Evolutionary conservation across 495 filamentous ascomycete genomes (phyloP).

Genomic region (Hyaloscypha hepaticicola): DNA sequence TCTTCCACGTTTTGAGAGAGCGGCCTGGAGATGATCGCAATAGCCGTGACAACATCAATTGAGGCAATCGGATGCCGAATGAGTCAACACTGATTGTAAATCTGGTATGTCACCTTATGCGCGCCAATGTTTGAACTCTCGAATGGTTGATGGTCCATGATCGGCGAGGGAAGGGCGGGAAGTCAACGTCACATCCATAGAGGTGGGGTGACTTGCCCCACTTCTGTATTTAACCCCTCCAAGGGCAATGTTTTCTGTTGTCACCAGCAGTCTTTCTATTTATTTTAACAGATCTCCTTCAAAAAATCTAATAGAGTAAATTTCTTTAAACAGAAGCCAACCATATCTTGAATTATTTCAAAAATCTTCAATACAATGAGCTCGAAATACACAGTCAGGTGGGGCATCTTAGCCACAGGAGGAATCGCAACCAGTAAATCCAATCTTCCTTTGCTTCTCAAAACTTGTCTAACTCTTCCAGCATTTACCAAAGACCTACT

Average conservation of each 20-base stretch:
- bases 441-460: neutral
- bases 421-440: conserved; percentile 70
- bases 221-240: no score
- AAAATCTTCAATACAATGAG: conserved; percentile 17
- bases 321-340: neutral
- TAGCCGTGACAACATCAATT: neutral
- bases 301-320: neutral
- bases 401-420: conserved; percentile 85
- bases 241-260: neutral
- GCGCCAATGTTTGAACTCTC: conserved; percentile 1
- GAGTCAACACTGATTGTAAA: neutral
- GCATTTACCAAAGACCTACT: conserved; percentile 84
- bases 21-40: neutral
- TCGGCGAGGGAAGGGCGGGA: neutral
- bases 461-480: conserved; percentile 30
- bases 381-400: conserved; percentile 55
- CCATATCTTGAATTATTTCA: neutral
- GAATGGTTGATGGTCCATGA: neutral
- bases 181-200: conserved; percentile 12
- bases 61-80: neutral
- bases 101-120: conserved; percentile 1
- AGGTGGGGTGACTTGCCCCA: neutral
- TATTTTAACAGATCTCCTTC: neutral
- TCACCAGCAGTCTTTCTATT: neutral
- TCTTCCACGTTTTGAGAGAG: neutral